A percentile compares a stretch with the other conserved stretches of the same genome.
phyloP scores from a whole-genome alignment of 2,329 filamentous ascomycete species.

The Proliferodiscus dingleyae region DNA sequence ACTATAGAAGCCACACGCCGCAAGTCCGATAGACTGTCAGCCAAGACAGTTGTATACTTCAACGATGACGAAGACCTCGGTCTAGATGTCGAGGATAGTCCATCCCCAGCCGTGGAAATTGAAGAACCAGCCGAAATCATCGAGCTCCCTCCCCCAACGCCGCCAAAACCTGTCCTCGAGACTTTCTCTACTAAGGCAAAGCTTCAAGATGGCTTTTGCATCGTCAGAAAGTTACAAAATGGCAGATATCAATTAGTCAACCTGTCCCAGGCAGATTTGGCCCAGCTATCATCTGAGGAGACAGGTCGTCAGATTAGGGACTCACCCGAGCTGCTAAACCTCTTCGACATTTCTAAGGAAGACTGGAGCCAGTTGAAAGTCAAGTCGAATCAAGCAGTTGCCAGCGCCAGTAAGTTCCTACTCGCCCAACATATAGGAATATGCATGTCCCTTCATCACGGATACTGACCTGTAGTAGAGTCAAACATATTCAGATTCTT shows the following conservation, averaged over 20 bases:
- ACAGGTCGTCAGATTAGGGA: conserved; percentile 11
- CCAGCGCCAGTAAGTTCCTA: conserved; percentile 13
- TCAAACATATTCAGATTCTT: conserved; percentile 17
- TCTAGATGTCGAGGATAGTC: not conserved
- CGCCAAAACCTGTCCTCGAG: conserved; percentile 7
- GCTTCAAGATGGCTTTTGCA: conserved; percentile 16
- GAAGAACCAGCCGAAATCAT: not conserved
- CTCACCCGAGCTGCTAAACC: not conserved
- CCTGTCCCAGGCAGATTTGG: conserved; percentile 4
- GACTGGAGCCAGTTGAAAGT: conserved; percentile 9
- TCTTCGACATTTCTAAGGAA: conserved; percentile 7
- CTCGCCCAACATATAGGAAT: not conserved
- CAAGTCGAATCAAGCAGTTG: conserved; percentile 13
- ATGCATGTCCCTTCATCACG: not conserved
- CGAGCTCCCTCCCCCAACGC: not conserved
- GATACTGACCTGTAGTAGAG: not conserved
- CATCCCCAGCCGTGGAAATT: not conserved
- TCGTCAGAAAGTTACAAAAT: conserved; percentile 14
- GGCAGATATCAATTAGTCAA: conserved; percentile 19
- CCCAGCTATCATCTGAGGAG: conserved; percentile 14
- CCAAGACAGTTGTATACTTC: not conserved
- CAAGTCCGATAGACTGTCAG: not conserved
- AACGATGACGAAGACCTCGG: not conserved
- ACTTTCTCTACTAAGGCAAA: conserved; percentile 10
- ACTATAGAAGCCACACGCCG: not conserved